Evolutionary conservation across 1,284 basidiomycete species (phyloP).

Genomic region (Rhodotorula sp.): DNA sequence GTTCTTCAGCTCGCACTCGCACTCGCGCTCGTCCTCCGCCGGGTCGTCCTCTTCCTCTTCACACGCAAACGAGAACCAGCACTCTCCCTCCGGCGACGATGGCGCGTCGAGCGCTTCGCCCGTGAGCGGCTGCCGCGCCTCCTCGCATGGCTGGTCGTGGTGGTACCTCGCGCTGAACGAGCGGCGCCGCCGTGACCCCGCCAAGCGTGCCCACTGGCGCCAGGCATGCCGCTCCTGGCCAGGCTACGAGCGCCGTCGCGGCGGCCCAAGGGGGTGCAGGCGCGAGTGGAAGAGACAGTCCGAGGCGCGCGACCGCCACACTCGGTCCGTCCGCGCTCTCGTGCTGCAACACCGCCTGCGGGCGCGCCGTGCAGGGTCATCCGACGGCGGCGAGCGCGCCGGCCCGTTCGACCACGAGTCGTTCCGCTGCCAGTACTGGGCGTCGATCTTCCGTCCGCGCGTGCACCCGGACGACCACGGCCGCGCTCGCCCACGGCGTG

Average conservation of each 20-base stretch:
- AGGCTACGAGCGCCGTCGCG: neutral
- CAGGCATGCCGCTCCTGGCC: neutral
- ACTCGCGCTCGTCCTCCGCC: conserved; percentile 51
- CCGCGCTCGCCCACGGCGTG: neutral
- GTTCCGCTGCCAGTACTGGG: conserved; percentile 14
- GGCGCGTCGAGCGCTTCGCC: conserved; percentile 55
- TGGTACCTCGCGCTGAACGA: conserved; percentile 22
- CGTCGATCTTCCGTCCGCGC: neutral
- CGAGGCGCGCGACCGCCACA: neutral
- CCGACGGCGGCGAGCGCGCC: neutral
- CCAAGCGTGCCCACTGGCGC: neutral
- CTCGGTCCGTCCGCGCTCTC: neutral
- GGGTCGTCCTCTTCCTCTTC: conserved; percentile 48
- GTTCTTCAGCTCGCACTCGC: conserved; percentile 35
- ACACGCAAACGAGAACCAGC: too few species aligned
- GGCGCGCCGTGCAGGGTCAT: neutral
- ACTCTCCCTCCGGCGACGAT: conserved; percentile 50
- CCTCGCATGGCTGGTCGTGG: conserved; percentile 6
- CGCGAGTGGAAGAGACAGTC: neutral
- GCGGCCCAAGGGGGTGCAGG: neutral
- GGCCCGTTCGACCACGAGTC: conserved; percentile 15
- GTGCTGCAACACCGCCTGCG: neutral
- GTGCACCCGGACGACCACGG: neutral
- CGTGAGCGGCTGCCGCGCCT: neutral
- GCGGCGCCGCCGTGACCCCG: conserved; percentile 16